Conservation (phyloP, 202 grass and related monocot genomes). For the Hordeum pubiflorum region DNA sequence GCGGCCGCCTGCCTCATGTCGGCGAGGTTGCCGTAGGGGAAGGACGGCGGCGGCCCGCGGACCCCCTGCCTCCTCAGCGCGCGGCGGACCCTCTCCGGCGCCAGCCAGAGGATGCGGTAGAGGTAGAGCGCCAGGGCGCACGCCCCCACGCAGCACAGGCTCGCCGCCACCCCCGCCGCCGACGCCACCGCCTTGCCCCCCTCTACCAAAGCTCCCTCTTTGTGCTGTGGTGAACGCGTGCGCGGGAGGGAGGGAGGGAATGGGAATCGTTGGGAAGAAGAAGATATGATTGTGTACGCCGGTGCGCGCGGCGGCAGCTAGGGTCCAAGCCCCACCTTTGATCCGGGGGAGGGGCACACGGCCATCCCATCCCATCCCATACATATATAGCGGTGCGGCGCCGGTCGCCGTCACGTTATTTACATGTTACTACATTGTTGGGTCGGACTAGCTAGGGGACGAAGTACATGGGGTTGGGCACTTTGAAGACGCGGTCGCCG, state of each 20-base stretch:
- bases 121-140: constrained; percentile 48
- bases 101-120: constrained; percentile 45
- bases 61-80: constrained; percentile 57
- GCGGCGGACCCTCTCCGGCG: constrained; percentile 41
- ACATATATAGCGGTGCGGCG: neutral
- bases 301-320: neutral
- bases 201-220: neutral
- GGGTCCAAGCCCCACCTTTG: neutral
- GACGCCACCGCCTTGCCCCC: neutral
- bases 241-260: neutral
- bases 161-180: constrained; percentile 20
- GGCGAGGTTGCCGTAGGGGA: constrained; percentile 60
- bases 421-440: neutral
- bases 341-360: too few relatives aligned
- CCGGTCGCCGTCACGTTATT: neutral
- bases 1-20: constrained; percentile 40
- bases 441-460: constrained; percentile 30
- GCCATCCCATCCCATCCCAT: neutral
- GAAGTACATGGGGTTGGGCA: constrained; percentile 88
- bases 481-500: constrained; percentile 77
- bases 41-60: constrained; percentile 48
- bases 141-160: constrained; percentile 18
- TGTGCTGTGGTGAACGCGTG: neutral
- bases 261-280: neutral
- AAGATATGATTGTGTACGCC: neutral